Evolutionary conservation across 2,329 filamentous ascomycete genomes (phyloP).

Genomic region (Penicillium sp.): DNA sequence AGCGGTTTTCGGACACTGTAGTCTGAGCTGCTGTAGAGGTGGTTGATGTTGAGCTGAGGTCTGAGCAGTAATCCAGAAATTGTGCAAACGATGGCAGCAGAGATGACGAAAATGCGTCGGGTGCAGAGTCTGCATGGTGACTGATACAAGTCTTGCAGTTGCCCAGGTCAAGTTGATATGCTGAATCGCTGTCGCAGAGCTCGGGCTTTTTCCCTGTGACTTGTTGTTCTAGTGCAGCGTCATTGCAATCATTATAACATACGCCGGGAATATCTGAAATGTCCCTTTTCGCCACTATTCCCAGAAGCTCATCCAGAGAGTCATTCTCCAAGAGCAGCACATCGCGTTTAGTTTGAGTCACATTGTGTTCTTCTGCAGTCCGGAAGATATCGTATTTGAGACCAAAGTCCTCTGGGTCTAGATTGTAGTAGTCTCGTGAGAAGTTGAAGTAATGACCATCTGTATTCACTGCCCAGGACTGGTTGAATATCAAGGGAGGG

Average conservation of each 20-base stretch:
- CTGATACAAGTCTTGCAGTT: slow-evolving; percentile 10
- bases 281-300: slow-evolving; percentile 1
- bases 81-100: slow-evolving; percentile 19
- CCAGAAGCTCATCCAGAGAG: not conserved
- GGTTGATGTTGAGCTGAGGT: not conserved
- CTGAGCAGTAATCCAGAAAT: slow-evolving; percentile 19
- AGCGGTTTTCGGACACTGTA: too few species aligned
- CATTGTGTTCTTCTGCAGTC: not conserved
- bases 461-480: slow-evolving; percentile 7
- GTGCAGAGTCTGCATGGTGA: not conserved
- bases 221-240: not conserved
- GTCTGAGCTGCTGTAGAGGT: not conserved
- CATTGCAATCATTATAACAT: not conserved
- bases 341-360: slow-evolving; percentile 5
- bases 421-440: slow-evolving; percentile 64
- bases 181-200: slow-evolving; percentile 15
- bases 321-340: not conserved
- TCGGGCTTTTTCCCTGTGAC: slow-evolving; percentile 8
- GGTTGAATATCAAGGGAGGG: slow-evolving; percentile 31
- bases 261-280: slow-evolving; percentile 7
- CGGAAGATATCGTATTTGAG: slow-evolving; percentile 66
- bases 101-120: slow-evolving; percentile 7
- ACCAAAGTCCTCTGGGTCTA: slow-evolving; percentile 66
- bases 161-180: slow-evolving; percentile 11
- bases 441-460: slow-evolving; percentile 48